phyloP scores from a whole-genome alignment of 2,329 filamentous ascomycete species.

The Paecilomyces sp. region DNA sequence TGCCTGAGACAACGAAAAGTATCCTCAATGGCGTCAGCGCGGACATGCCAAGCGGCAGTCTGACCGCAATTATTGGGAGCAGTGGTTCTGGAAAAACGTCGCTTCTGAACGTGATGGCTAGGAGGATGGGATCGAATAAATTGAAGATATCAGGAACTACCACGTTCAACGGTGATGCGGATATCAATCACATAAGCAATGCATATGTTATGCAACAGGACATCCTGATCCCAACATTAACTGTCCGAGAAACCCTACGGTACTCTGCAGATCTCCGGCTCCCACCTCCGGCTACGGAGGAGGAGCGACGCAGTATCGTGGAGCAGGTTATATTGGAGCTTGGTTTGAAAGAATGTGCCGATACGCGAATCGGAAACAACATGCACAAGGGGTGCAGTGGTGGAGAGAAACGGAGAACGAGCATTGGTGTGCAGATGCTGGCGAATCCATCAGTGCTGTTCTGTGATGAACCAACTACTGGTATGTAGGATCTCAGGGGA shows the following conservation, averaged over 20 bases:
- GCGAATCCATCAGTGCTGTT: constrained; percentile 72
- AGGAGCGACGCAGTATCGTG: constrained; percentile 57
- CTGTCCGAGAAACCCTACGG: constrained; percentile 65
- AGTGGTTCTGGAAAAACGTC: constrained; percentile 69
- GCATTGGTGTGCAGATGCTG: constrained; percentile 71
- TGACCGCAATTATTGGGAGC: constrained; percentile 70
- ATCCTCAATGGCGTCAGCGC: constrained; percentile 60
- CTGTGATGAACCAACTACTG: constrained; percentile 72
- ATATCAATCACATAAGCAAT: constrained; percentile 40
- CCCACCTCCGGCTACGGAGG: constrained; percentile 52
- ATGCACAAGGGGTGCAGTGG: constrained; percentile 70
- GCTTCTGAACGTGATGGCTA: constrained; percentile 63
- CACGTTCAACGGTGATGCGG: constrained; percentile 54
- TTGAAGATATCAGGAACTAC: constrained; percentile 46
- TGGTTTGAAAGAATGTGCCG: constrained; percentile 67
- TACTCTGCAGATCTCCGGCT: constrained; percentile 68
- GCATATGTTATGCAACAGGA: constrained; percentile 67
- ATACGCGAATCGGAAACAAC: constrained; percentile 65
- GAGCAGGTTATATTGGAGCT: constrained; percentile 71
- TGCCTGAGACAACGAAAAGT: constrained; percentile 25
- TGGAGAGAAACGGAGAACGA: constrained; percentile 69
- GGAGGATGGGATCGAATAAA: constrained; percentile 56
- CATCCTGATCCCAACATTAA: constrained; percentile 64
- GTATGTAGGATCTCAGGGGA: constrained; percentile 19
- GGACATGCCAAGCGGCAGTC: constrained; percentile 55